Evolutionary conservation across 1,139 yeast species (phyloP), one percentile per base, ranked within the genome.

Genomic region (Suhomyces coccinellae): DNA sequence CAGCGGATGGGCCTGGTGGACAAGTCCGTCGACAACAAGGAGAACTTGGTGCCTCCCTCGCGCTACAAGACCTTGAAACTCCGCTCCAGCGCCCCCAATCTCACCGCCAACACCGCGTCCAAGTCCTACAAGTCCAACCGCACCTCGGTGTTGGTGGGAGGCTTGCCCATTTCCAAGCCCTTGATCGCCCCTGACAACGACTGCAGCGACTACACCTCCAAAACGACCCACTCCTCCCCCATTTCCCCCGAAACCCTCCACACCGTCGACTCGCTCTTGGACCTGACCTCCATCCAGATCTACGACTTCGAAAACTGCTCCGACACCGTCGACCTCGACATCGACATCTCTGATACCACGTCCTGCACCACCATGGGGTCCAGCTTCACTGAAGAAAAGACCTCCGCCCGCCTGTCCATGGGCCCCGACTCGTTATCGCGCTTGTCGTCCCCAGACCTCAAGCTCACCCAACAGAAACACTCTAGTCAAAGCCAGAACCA

Each of bases 21-120:
- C 36, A 26, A 28, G 13, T 8, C 12, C 16, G 28, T 17, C n/a
- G 48, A 41, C 13, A 44, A 47, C 32, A 49, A 49, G 37, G 51
- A 50, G 24, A 48, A 39, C 34, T 14, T 35, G 17, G 36, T 17
- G 16, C 44, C 45, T 10, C 14, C 40, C 16, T 13, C 26, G 12
- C 41, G 36, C 9, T 44, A 36, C 24, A 52, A 50, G 36, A 37
- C 56, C 5, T 51, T 63, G 34, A 58, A 54, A 45, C 44, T 62
- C 13, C 52, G 66, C 40, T 56, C 63, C 14, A 61, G 66, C 40
- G 59, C 60, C 6, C 65, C 67, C 12, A 57, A 57, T 43, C 24
- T 20, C 24, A 6, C 24, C 24, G 24, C 24, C 24, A 20, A 9
- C 24, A 20, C 8, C 24, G 24, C 24, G 9, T 4, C 24, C 24